Evolutionary conservation across 371 early-diverging fungal genomes (phyloP).

Genomic region (Umbelopsis sp.): DNA sequence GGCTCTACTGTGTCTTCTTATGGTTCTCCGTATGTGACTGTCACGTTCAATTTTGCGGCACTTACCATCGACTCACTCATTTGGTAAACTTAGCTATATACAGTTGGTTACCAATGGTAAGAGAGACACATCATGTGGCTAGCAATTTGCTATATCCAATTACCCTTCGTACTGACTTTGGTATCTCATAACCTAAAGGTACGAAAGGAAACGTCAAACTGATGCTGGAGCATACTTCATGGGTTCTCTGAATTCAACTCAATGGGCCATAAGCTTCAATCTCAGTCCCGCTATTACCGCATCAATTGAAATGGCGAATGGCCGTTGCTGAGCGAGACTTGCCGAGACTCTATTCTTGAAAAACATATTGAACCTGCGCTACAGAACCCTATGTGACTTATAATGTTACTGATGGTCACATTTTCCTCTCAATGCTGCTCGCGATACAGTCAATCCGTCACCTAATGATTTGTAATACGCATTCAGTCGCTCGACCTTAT

Average conservation of each 20-base stretch:
- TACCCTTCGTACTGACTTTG: neutral
- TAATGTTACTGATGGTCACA: neutral
- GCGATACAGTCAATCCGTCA: slow-evolving; percentile 14
- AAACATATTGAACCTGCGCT: slow-evolving; percentile 3
- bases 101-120: slow-evolving; percentile 6
- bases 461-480: slow-evolving; percentile 14
- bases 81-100: neutral
- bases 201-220: slow-evolving; percentile 12
- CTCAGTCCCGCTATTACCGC: neutral
- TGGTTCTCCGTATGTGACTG: slow-evolving; percentile 12
- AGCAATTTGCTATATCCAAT: neutral
- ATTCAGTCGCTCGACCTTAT: slow-evolving; percentile 11
- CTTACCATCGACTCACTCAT: neutral
- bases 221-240: slow-evolving; percentile 1
- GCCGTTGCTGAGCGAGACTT: slow-evolving; percentile 4
- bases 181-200: neutral
- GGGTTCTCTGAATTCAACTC: neutral
- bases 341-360: slow-evolving; percentile 10
- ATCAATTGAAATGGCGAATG: slow-evolving; percentile 7
- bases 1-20: slow-evolving; percentile 13
- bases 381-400: slow-evolving; percentile 1
- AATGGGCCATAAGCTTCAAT: neutral
- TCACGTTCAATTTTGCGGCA: neutral
- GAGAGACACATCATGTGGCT: neutral
- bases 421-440: slow-evolving; percentile 1